phyloP scores from a whole-genome alignment of 176 grass and related monocot genomes.

The Juncus inflexus region DNA sequence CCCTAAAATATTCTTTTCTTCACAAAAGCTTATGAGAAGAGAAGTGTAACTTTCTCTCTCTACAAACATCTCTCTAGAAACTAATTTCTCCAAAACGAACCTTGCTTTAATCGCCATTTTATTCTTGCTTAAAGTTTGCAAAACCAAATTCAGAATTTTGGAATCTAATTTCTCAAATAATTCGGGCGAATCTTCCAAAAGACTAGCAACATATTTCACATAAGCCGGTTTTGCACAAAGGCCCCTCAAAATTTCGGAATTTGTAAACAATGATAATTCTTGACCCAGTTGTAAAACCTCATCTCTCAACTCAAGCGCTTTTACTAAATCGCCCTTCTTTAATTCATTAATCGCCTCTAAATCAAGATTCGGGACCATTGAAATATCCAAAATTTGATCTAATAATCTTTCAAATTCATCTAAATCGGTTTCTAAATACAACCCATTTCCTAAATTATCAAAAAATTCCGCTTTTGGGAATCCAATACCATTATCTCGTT shows the following conservation, averaged over 20 bases:
- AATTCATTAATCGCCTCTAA: conserved; percentile 43
- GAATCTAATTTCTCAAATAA: conserved; percentile 44
- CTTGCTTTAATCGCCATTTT: conserved; percentile 37
- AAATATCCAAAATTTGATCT: conserved; percentile 50
- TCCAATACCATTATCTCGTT: conserved; percentile 71
- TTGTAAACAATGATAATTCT: conserved; percentile 42
- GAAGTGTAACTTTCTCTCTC: conserved; percentile 51
- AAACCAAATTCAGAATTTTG: conserved; percentile 58
- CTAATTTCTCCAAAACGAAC: conserved; percentile 52
- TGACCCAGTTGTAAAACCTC: conserved; percentile 65
- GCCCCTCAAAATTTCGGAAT: conserved; percentile 41
- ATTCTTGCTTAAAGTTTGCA: conserved; percentile 43
- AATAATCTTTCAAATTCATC: conserved; percentile 63
- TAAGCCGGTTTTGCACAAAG: conserved; percentile 35
- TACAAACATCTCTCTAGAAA: conserved; percentile 43
- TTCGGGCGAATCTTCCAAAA: conserved; percentile 52
- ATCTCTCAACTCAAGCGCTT: conserved; percentile 51
- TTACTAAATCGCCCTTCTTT: conserved; percentile 43
- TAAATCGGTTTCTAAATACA: conserved; percentile 79
- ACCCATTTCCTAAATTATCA: conserved; percentile 80
- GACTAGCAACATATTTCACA: conserved; percentile 40
- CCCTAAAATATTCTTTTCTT: conserved; percentile 54
- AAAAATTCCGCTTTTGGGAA: conserved; percentile 86
- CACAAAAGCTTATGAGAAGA: conserved; percentile 54
- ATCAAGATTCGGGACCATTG: conserved; percentile 45